These are phyloP conservation scores for Fusarium virguliforme DNA, from an alignment of 2,329 filamentous ascomycete species.

Conservation along the genomic window DNA sequence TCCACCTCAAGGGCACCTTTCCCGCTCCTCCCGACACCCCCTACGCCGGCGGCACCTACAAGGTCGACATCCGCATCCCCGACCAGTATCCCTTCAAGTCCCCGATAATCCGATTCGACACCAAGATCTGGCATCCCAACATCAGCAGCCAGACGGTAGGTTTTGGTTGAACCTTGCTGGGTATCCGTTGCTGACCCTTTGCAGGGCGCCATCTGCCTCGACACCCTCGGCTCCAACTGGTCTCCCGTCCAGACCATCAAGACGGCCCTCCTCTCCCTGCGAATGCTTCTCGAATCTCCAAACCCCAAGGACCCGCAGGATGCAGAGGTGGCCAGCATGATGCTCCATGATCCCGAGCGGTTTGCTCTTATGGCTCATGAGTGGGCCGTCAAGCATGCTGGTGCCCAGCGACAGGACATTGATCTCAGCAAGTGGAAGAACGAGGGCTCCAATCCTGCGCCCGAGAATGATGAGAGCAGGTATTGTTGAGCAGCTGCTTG, in stretches of 20 bases:
- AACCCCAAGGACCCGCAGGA: slow-evolving; percentile 98
- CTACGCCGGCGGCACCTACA: slow-evolving; percentile 88
- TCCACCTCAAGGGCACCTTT: slow-evolving; percentile 87
- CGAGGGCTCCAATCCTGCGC: slow-evolving; percentile 60
- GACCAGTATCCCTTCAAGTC: slow-evolving; percentile 94
- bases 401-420: slow-evolving; percentile 72
- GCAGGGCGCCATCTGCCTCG: slow-evolving; percentile 95
- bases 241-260: slow-evolving; percentile 97
- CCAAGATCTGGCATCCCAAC: slow-evolving; percentile 97
- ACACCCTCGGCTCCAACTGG: slow-evolving; percentile 92
- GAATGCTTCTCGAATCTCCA: slow-evolving; percentile 92
- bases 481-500: slow-evolving; percentile 32
- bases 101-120: slow-evolving; percentile 91
- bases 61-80: slow-evolving; percentile 89
- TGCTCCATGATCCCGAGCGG: slow-evolving; percentile 82
- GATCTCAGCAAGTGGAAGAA: slow-evolving; percentile 65
- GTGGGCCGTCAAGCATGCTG: slow-evolving; percentile 89
- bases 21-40: slow-evolving; percentile 91
- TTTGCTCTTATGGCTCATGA: slow-evolving; percentile 89
- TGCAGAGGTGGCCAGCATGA: slow-evolving; percentile 93
- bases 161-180: slow-evolving; percentile 32
- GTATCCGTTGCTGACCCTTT: slow-evolving; percentile 29
- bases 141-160: slow-evolving; percentile 92
- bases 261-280: slow-evolving; percentile 91
- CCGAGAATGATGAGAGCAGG: slow-evolving; percentile 50